Base-by-base conservation (phyloP, 2,329 filamentous ascomycete species). In the Colletotrichum graminicola region DNA sequence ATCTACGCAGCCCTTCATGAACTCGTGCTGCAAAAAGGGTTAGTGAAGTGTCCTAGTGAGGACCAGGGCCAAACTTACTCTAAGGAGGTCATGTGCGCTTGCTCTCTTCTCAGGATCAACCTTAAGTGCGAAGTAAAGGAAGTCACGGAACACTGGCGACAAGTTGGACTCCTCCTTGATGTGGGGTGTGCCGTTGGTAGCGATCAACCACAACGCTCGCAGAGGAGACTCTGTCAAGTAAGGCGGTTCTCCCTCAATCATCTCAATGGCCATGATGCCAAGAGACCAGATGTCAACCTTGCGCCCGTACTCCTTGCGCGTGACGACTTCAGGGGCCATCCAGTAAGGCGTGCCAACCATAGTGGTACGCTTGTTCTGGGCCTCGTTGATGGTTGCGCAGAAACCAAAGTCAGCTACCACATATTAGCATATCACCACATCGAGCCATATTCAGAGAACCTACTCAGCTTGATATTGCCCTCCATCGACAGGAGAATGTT, bases 261-360 rank as follows among this genome's bases (percentile, higher is more conserved):
- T 99, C 82, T 99, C 96, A 78, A 99, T 98, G 10, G 96, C 94
- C 96, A 99, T 98, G 83, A 99, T 99, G 71, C 96, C 96, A 55
- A 99, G 85, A 71, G 94, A 97, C 96, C 96, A 99, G 76, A 99
- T 98, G 79, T 99, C 96, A 66, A 99, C 95, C 82, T 98, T 99
- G 74, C 95, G 92, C 75, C 96, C 96, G 82, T 99, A 99, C 83
- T 98, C 96, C 82, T 98, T 98, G 52, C 95, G 88, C 8, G 94
- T 98, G 36, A 99, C 96, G 29, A 99, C 95, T 82, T 99, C 96
- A 4, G 96, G 96, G 1, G 96, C 96, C 96, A 99, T 99, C 96
- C 96, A 99, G 82, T 99, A 99, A 2, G 96, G 96, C 10, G 96
- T 98, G 65, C 96, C 96, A 55, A 99, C 96, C 96, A 98, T 99